phyloP scores from a whole-genome alignment of 2,329 filamentous ascomycete species.

The Colletotrichum incanum region DNA sequence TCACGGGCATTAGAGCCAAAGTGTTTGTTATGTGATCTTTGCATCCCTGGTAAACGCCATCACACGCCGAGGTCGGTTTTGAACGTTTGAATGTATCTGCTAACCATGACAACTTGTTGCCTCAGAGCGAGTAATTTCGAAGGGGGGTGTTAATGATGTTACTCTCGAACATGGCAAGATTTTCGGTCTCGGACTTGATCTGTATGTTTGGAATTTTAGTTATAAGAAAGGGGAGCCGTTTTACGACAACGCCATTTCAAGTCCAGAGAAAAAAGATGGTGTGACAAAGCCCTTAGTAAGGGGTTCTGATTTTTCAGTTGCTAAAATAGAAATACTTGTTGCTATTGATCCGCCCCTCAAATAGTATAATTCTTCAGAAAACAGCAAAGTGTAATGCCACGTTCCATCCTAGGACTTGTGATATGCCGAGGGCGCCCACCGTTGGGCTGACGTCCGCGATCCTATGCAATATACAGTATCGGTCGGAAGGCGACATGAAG shows the following conservation, averaged over 20 bases:
- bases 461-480: background rate
- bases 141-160: no score
- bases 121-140: no score
- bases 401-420: background rate
- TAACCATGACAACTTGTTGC: background rate
- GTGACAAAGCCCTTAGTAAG: no score
- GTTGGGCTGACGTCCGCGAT: background rate
- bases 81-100: background rate
- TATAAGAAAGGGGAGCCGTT: no score
- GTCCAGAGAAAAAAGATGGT: no score
- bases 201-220: no score
- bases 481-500: background rate
- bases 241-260: no score
- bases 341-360: background rate
- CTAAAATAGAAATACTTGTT: background rate
- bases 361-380: background rate
- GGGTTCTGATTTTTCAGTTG: background rate
- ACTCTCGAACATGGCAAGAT: no score
- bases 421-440: accelerated
- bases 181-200: no score
- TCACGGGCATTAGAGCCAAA: background rate
- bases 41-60: background rate
- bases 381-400: background rate
- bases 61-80: background rate
- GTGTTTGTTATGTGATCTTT: background rate